phyloP scores from a whole-genome alignment of 495 filamentous ascomycete genomes.

The Astrocystis sublimbata region DNA sequence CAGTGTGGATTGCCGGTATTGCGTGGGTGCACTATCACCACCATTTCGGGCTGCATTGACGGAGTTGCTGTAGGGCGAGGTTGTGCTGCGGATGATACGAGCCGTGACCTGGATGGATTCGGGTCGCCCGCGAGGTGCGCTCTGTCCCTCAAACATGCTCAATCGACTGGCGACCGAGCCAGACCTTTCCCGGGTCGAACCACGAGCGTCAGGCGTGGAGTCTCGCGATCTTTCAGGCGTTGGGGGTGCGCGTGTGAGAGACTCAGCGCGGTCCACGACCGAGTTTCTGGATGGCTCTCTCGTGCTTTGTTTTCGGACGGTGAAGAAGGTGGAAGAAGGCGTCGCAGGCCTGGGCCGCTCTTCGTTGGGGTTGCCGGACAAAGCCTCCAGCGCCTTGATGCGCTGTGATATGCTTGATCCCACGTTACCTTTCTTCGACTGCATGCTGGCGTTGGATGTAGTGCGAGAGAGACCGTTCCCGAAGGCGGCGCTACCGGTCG shows the following conservation, averaged over 20 bases:
- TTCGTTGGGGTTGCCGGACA: slow-evolving; percentile 49
- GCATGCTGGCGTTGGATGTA: slow-evolving; percentile 39
- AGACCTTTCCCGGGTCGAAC: slow-evolving; percentile 34
- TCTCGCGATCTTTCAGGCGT: slow-evolving; percentile 47
- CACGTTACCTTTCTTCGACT: slow-evolving; percentile 76
- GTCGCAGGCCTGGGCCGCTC: slow-evolving; percentile 42
- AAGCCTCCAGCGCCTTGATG: slow-evolving; percentile 81
- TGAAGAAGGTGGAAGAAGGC: slow-evolving; percentile 52
- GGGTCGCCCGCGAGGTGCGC: slow-evolving; percentile 46
- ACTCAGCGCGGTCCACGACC: slow-evolving; percentile 44
- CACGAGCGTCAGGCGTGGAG: slow-evolving; percentile 41
- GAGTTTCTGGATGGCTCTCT: slow-evolving; percentile 48
- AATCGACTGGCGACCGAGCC: slow-evolving; percentile 49
- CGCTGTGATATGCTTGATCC: slow-evolving; percentile 86
- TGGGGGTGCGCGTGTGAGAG: slow-evolving; percentile 36
- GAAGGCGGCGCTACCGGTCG: slow-evolving; percentile 46
- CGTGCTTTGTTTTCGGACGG: slow-evolving; percentile 48
- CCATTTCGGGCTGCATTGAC: slow-evolving; percentile 40
- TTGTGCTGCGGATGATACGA: slow-evolving; percentile 67
- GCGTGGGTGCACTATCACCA: slow-evolving; percentile 49
- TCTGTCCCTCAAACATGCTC: slow-evolving; percentile 49
- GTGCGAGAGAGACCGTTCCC: slow-evolving; percentile 51
- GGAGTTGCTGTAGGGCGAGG: slow-evolving; percentile 45
- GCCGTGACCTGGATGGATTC: slow-evolving; percentile 81
- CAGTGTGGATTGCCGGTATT: slow-evolving; percentile 70